Conservation (phyloP, 768 basidiomycete genomes). For the Jaapia argillacea region DNA sequence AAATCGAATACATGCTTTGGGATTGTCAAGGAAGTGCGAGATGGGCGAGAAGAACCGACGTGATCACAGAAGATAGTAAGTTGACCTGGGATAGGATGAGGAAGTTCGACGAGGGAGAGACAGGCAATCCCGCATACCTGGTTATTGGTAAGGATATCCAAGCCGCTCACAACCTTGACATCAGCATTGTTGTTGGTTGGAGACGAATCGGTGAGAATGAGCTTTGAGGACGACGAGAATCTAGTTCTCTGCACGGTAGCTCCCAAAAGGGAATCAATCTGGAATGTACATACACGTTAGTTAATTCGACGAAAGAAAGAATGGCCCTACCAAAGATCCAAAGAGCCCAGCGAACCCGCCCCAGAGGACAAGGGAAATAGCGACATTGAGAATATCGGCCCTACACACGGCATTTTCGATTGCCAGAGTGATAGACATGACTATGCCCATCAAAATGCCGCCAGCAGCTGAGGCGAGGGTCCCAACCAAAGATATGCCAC, state of each 20-base stretch:
- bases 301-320: no score
- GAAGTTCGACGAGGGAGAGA: not conserved
- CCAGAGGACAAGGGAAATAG: constrained; percentile 35
- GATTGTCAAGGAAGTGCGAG: constrained; percentile 17
- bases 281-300: no score
- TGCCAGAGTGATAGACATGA: constrained; percentile 44
- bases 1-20: no score
- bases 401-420: constrained; percentile 54
- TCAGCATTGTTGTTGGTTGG: constrained; percentile 18
- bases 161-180: constrained; percentile 50
- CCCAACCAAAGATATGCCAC: constrained; percentile 70
- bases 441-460: constrained; percentile 60
- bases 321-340: constrained; percentile 63
- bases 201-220: constrained; percentile 52
- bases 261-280: constrained; percentile 83
- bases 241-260: constrained; percentile 79
- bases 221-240: constrained; percentile 51
- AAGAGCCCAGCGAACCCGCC: constrained; percentile 59
- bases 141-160: constrained; percentile 72
- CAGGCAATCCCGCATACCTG: constrained; percentile 37
- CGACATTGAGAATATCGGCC: constrained; percentile 26
- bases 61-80: constrained; percentile 29
- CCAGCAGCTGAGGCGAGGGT: constrained; percentile 66
- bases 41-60: constrained; percentile 24
- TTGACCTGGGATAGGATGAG: constrained; percentile 25